Evolutionary conservation across 164 flowering plant species (phyloP).

Genomic region (Hamamelis virginiana): DNA sequence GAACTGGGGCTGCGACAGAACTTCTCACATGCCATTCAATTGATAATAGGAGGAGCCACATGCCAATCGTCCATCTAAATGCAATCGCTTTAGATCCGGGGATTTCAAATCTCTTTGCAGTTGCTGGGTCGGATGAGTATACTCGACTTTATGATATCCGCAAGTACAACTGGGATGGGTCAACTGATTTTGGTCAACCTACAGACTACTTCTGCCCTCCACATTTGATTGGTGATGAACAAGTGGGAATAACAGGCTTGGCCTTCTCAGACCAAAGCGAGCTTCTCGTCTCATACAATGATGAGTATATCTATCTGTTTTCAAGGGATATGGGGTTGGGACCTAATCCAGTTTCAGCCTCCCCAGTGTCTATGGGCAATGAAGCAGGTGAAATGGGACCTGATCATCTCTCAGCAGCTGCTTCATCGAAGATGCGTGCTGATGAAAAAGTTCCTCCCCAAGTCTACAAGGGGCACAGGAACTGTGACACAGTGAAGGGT

Average conservation of each 20-base stretch:
- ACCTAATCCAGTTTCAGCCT: slow-evolving; percentile 44
- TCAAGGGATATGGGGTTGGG: slow-evolving; percentile 77
- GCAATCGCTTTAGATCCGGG: slow-evolving; percentile 88
- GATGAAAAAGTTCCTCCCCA: slow-evolving; percentile 52
- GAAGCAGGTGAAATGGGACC: slow-evolving; percentile 31
- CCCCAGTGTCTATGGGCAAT: slow-evolving; percentile 31
- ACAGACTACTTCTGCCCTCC: slow-evolving; percentile 71
- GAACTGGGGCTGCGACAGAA: slow-evolving; percentile 55
- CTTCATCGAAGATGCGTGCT: slow-evolving; percentile 21
- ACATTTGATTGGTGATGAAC: slow-evolving; percentile 58
- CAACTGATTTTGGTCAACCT: slow-evolving; percentile 62
- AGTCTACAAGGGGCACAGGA: slow-evolving; percentile 76
- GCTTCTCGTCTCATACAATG: slow-evolving; percentile 81
- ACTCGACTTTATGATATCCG: slow-evolving; percentile 89
- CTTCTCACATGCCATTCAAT: slow-evolving; percentile 74
- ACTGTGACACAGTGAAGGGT: slow-evolving; percentile 83
- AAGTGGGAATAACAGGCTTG: slow-evolving; percentile 80
- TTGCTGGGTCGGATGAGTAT: slow-evolving; percentile 85
- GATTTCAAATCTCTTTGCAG: slow-evolving; percentile 78
- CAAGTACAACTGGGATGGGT: slow-evolving; percentile 61
- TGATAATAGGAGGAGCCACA: slow-evolving; percentile 27
- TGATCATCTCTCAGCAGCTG: too few relatives aligned
- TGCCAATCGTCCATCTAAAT: slow-evolving; percentile 49
- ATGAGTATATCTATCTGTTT: slow-evolving; percentile 84
- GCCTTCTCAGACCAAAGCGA: slow-evolving; percentile 93